Evolutionary conservation across 106 monocot genomes (phyloP).

Genomic region (Acorus gramineus): DNA sequence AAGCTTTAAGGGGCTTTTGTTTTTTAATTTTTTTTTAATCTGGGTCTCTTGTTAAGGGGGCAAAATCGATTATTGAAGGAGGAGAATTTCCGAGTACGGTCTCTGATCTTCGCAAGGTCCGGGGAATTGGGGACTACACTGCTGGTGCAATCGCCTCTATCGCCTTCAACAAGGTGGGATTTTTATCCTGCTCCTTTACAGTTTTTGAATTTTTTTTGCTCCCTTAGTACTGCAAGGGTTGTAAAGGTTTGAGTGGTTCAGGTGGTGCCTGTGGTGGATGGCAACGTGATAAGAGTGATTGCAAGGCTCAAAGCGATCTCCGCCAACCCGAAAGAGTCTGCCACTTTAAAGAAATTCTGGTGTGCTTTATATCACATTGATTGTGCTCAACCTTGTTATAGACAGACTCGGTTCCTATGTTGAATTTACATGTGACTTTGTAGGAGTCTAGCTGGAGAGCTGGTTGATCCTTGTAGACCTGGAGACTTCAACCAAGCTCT

Average conservation of each 20-base stretch:
- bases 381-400: background rate
- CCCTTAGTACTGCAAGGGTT: background rate
- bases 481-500: slow-evolving; percentile 96
- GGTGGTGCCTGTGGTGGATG: slow-evolving; percentile 96
- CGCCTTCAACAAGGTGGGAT: slow-evolving; percentile 73
- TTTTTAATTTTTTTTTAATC: background rate
- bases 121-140: slow-evolving; percentile 89
- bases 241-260: slow-evolving; percentile 8
- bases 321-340: slow-evolving; percentile 76
- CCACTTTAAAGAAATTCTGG: slow-evolving; percentile 82
- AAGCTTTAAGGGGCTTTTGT: too few relatives aligned
- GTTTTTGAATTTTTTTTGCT: background rate
- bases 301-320: slow-evolving; percentile 81
- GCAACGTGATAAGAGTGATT: slow-evolving; percentile 92
- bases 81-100: slow-evolving; percentile 71
- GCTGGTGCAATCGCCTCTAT: slow-evolving; percentile 98
- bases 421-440: background rate
- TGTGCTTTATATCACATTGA: slow-evolving; percentile 7
- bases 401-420: background rate
- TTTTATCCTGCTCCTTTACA: background rate
- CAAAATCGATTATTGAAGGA: slow-evolving; percentile 58
- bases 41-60: slow-evolving; percentile 39
- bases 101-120: slow-evolving; percentile 38
- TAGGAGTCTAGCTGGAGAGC: slow-evolving; percentile 76
- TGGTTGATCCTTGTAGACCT: slow-evolving; percentile 76